Conservation (phyloP, 164 flowering plant genomes). For the Nelumbo lutea region DNA sequence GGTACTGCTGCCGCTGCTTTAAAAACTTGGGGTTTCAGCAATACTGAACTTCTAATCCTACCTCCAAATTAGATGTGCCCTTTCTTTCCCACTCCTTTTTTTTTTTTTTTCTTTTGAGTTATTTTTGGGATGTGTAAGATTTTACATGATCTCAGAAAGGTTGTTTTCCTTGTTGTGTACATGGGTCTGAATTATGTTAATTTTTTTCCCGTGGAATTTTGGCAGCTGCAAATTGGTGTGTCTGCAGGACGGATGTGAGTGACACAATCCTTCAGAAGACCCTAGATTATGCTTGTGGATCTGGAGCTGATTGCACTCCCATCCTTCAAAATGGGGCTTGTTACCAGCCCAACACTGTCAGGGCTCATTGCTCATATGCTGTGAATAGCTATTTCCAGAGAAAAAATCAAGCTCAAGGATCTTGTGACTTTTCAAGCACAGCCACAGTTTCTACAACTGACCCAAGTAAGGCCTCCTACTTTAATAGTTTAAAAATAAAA, state of each 20-base stretch:
- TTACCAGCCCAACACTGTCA: constrained; percentile 66
- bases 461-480: not conserved
- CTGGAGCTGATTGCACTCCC: constrained; percentile 69
- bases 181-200: not conserved
- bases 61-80: no score
- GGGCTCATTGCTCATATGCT: constrained; percentile 68
- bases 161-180: no score
- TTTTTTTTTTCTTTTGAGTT: not conserved
- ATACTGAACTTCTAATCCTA: no score
- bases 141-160: no score
- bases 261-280: constrained; percentile 48
- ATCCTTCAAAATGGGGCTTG: constrained; percentile 59
- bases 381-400: constrained; percentile 76
- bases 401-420: constrained; percentile 39
- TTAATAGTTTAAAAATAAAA: not conserved
- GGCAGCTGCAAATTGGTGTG: constrained; percentile 52
- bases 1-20: no score
- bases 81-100: not conserved
- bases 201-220: not conserved
- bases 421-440: constrained; percentile 59
- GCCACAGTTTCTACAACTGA: constrained; percentile 27
- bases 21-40: no score
- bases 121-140: no score
- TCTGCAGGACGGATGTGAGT: constrained; percentile 46
- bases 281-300: constrained; percentile 84